These are phyloP conservation scores for Podaxis rugospora DNA, from an alignment of 768 basidiomycete genomes.

Conservation along the genomic window DNA sequence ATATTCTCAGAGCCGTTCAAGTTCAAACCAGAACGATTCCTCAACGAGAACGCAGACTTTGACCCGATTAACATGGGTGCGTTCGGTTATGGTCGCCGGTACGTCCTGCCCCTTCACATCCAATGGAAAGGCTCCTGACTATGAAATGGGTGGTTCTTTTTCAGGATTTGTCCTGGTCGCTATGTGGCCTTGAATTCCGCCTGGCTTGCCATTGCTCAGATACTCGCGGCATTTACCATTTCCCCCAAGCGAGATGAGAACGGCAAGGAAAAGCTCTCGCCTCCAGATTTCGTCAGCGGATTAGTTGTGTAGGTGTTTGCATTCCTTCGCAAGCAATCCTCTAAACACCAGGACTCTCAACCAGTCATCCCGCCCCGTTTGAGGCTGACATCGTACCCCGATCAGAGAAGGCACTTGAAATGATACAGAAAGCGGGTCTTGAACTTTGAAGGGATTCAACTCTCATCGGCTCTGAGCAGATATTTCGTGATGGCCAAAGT, in stretches of 20 bases:
- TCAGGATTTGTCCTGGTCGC: constrained; percentile 32
- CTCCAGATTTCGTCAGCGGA: constrained; percentile 21
- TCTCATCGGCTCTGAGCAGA: neutral
- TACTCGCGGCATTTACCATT: constrained; percentile 25
- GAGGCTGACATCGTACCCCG: constrained; percentile 17
- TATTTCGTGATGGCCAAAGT: neutral
- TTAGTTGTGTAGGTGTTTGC: constrained; percentile 18
- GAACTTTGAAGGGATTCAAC: neutral
- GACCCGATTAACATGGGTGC: neutral
- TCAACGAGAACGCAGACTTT: neutral
- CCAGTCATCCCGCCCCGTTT: constrained; percentile 23
- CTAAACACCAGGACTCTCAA: neutral
- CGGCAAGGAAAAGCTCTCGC: constrained; percentile 24
- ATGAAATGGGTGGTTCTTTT: neutral
- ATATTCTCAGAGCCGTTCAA: constrained; percentile 4
- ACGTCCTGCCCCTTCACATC: neutral
- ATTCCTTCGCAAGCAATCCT: too few relatives aligned
- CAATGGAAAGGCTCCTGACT: neutral
- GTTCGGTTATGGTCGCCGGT: neutral
- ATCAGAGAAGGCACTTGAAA: constrained; percentile 14
- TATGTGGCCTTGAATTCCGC: constrained; percentile 26
- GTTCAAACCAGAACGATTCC: neutral
- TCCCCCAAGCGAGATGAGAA: constrained; percentile 25
- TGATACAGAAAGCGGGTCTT: constrained; percentile 16
- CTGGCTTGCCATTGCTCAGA: constrained; percentile 26